phyloP scores from a whole-genome alignment of 148 eudicot genomes.

The Cornus kousa region DNA sequence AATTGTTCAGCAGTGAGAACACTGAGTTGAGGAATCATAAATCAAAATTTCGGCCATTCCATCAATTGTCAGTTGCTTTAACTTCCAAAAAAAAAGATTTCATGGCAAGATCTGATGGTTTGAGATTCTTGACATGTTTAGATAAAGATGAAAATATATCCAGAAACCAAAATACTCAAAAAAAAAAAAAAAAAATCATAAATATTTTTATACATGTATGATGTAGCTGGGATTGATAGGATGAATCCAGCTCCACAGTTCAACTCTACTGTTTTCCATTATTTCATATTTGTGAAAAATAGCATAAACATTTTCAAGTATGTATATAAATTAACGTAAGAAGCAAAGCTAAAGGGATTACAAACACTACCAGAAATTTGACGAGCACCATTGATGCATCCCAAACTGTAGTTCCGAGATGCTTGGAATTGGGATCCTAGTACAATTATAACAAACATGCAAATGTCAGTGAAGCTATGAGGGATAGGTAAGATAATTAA shows the following conservation, averaged over 20 bases:
- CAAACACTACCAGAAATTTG: conserved; percentile 70
- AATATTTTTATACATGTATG: not conserved
- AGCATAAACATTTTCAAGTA: not conserved
- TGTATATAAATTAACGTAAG: not conserved
- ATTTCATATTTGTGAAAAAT: not conserved
- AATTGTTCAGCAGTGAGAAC: not conserved
- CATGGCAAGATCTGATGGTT: not conserved
- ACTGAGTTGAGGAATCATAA: not conserved
- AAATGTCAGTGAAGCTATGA: not conserved
- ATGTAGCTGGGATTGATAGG: not conserved
- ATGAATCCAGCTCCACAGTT: not conserved
- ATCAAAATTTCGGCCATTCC: no score
- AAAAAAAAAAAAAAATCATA: not conserved
- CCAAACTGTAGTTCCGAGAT: conserved; percentile 96
- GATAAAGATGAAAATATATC: not conserved
- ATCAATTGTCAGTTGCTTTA: no score
- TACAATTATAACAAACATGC: conserved; percentile 14
- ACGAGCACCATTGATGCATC: conserved; percentile 95
- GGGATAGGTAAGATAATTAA: not conserved
- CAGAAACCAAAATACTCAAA: not conserved
- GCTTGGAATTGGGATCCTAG: conserved; percentile 98
- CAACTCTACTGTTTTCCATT: not conserved
- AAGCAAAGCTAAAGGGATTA: not conserved
- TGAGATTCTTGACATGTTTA: not conserved
- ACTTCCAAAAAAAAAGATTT: no score